These are phyloP conservation scores for Penicillium soppii DNA, from an alignment of 495 filamentous ascomycete genomes.

Conservation along the genomic window DNA sequence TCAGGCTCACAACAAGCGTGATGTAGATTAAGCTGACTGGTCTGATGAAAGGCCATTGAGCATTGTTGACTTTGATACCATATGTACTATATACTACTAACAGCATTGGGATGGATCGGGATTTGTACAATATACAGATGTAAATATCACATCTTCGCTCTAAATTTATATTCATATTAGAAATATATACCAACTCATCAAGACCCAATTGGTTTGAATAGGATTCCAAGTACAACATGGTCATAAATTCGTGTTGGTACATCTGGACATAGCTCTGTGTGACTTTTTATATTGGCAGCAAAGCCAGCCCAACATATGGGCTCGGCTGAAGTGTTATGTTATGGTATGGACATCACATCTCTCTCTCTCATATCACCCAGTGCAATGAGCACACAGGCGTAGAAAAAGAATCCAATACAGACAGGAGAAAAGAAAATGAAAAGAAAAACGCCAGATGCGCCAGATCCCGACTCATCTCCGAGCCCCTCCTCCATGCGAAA, in stretches of 20 bases:
- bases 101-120: conserved; percentile 11
- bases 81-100: conserved; percentile 9
- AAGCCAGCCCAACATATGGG: not conserved
- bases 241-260: too few species aligned
- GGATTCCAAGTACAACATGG: too few species aligned
- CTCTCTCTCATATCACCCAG: conserved; percentile 7
- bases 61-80: conserved; percentile 3
- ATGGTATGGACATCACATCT: conserved; percentile 8
- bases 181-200: too few species aligned
- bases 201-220: too few species aligned
- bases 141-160: conserved; percentile 24
- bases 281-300: conserved; percentile 8
- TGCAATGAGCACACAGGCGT: conserved; percentile 9
- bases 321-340: conserved; percentile 3
- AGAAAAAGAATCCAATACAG: conserved; percentile 26
- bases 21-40: conserved; percentile 12
- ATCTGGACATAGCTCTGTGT: conserved; percentile 1
- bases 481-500: conserved; percentile 31
- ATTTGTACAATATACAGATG: conserved; percentile 25
- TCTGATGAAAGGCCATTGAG: conserved; percentile 19
- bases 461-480: conserved; percentile 34
- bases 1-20: conserved; percentile 39
- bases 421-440: conserved; percentile 15
- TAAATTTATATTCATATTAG: too few species aligned
- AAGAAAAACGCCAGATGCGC: conserved; percentile 32